Evolutionary conservation across 495 filamentous ascomycete species (phyloP).

Genomic region (Daldinia loculata): DNA sequence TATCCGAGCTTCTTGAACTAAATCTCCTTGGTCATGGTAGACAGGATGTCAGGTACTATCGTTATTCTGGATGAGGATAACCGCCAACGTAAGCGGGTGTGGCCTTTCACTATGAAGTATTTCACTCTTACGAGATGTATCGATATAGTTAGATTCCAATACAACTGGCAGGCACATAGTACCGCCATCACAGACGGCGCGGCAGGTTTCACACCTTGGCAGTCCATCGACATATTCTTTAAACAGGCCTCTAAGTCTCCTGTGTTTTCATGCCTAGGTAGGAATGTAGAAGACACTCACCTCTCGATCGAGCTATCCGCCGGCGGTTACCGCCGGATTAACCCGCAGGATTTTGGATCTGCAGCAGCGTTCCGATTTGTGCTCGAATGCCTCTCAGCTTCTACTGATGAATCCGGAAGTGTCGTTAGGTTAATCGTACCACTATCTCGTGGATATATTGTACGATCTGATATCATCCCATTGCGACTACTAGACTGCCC

Average conservation of each 20-base stretch:
- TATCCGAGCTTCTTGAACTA: not conserved
- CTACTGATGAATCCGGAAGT: not conserved
- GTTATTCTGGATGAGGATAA: not conserved
- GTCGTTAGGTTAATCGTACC: not conserved
- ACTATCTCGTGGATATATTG: conserved; percentile 6
- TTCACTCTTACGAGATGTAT: not conserved
- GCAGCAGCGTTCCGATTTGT: not conserved
- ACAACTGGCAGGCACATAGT: not conserved
- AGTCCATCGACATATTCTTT: not conserved
- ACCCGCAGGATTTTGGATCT: not conserved
- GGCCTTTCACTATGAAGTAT: not conserved
- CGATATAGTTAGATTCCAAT: not conserved
- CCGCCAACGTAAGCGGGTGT: not conserved
- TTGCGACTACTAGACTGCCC: not conserved
- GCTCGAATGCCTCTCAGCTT: not conserved
- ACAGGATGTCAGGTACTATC: not conserved
- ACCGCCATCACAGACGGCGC: not conserved
- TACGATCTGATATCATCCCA: not conserved
- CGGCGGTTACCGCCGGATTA: not conserved
- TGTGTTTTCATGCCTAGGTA: not conserved
- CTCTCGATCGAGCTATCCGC: not conserved
- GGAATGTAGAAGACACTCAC: not conserved
- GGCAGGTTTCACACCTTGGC: not conserved
- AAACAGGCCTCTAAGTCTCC: not conserved
- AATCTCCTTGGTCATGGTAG: not conserved